Evolutionary conservation across 352 stramenopile species (phyloP), one percentile per base, ranked within the genome.

Genomic region (Aphanomyces cochlioides): DNA sequence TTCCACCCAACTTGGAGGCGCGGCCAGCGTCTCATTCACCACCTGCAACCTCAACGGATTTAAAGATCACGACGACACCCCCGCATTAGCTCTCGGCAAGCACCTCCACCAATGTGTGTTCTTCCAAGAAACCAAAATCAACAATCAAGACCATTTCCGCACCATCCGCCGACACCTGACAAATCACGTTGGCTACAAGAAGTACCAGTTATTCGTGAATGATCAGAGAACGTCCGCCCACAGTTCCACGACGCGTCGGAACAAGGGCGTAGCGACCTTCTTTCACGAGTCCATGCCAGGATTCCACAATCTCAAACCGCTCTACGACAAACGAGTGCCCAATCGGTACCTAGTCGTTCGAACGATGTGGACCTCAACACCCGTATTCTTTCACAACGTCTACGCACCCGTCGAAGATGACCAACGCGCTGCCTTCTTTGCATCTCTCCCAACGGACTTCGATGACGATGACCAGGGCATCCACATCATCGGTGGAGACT

Each of bases 401-500:
- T 50, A 50, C 17, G 17, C 43, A 50, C 43, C 10, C 10, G 43
- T 50, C 10, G 43, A 50, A 12, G 10, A 12, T n/a, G 10, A 50
- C 10, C 43, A n/a, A 12, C 43, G 43, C 17, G 43, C 10, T 1
- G 43, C 43, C 17, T 50, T 50, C 43, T 50, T 50, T 50, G 10
- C 10, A 3, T 12, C 10, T 50, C 17, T 50, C 10, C 43, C 43
- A n/a, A 12, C 10, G 17, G 43, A 50, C 17, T 50, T 50, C 2
- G 43, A 50, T 1, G 10, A 12, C 43, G 43, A 50, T n/a, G 28
- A 28, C 28, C 28, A 28, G 28, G 53, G 6, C 57, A 4, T 48
- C 0, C 72, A 75, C 50, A 37, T 73, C 41, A 66, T 72, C 3
- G 65, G 56, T 12, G 68, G 73, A 2, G 68, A 75, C 45, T 69